Conservation (phyloP, 2,329 filamentous ascomycete genomes). For the Sphaerulina musiva region DNA sequence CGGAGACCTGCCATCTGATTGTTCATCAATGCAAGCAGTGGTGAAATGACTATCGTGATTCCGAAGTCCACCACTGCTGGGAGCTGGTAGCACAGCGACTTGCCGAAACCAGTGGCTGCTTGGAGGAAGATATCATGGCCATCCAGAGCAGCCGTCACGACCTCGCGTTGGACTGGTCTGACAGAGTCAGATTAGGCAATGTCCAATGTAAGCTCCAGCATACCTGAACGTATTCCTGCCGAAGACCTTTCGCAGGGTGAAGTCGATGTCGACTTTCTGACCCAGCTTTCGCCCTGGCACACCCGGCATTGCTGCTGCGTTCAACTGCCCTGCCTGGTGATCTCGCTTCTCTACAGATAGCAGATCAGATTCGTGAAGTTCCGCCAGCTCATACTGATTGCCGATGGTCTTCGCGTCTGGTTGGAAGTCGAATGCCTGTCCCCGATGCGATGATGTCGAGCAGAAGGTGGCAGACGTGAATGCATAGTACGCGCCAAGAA, state of each 20-base stretch:
- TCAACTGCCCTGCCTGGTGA: background rate
- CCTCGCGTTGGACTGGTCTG: conserved; percentile 78
- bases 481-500: too few species aligned
- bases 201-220: background rate
- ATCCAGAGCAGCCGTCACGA: conserved; percentile 72
- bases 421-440: background rate
- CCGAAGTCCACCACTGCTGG: conserved; percentile 82
- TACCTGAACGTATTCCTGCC: conserved; percentile 33
- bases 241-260: conserved; percentile 35
- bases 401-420: background rate
- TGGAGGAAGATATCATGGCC: conserved; percentile 90
- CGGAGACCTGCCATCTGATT: conserved; percentile 83
- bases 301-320: conserved; percentile 25
- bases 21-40: conserved; percentile 84
- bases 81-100: conserved; percentile 87
- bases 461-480: background rate
- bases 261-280: conserved; percentile 34
- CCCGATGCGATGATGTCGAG: background rate
- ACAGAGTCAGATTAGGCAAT: background rate
- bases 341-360: background rate
- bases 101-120: conserved; percentile 84
- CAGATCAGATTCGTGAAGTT: background rate
- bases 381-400: background rate
- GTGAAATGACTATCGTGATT: conserved; percentile 86
- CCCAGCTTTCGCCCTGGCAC: conserved; percentile 18